Evolutionary conservation across 768 basidiomycete species (phyloP).

Genomic region (Phanerodontia chrysosporium): DNA sequence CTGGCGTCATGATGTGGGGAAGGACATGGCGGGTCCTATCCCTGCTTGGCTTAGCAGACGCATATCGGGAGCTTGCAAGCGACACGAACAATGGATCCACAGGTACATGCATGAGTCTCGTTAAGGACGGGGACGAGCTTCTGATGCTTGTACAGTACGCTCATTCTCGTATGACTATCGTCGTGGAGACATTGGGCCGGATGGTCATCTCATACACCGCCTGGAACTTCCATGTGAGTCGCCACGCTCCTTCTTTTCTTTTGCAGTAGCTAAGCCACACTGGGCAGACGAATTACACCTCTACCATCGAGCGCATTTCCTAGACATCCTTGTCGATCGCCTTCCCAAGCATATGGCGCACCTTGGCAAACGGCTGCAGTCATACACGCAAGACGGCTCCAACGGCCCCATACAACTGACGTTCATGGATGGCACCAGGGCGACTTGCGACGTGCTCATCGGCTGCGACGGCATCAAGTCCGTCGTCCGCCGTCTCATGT

Average conservation of each 20-base stretch:
- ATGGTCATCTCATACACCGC: conserved; percentile 23
- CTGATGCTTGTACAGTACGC: conserved; percentile 24
- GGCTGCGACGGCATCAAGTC: conserved; percentile 33
- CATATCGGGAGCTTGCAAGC: conserved; percentile 22
- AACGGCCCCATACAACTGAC: conserved; percentile 11
- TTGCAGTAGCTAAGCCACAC: background rate
- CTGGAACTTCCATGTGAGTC: background rate
- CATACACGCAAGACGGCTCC: conserved; percentile 11
- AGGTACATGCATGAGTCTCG: conserved; percentile 5
- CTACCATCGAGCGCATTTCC: conserved; percentile 48
- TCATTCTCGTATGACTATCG: conserved; percentile 42
- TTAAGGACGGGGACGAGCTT: too few species aligned
- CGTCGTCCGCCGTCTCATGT: conserved; percentile 29
- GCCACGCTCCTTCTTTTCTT: background rate
- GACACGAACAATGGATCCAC: conserved; percentile 18
- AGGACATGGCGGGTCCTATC: conserved; percentile 26
- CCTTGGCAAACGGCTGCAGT: conserved; percentile 28
- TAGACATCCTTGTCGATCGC: conserved; percentile 38
- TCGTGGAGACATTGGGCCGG: conserved; percentile 33
- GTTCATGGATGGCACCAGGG: conserved; percentile 23
- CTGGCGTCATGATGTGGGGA: conserved; percentile 32
- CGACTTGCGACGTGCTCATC: conserved; percentile 28
- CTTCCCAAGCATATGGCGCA: conserved; percentile 24
- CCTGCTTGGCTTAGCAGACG: conserved; percentile 22
- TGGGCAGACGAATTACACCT: conserved; percentile 29